Base-by-base conservation (phyloP, 2,329 filamentous ascomycete genomes). In the Neofusicoccum sp. region DNA sequence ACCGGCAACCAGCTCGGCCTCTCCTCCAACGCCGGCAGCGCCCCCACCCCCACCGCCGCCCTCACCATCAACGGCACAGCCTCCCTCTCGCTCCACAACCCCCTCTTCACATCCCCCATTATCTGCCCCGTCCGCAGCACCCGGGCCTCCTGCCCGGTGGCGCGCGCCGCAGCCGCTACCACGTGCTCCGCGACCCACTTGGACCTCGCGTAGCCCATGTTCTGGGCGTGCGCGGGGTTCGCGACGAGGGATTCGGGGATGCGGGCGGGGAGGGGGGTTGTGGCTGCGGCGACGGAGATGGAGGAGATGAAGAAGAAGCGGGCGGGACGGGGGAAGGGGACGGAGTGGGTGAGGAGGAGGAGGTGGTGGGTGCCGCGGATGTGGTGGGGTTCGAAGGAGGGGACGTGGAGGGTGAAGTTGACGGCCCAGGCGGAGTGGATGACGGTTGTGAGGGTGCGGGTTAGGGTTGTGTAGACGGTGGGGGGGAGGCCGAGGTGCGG, bases 391-490 rank as follows among this genome's bases (percentile, higher is more conserved):
- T 84, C 83, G 65, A 86, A 85, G 59, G 77, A 82, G 2, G 75
- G 73, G 1, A 86, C 75, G 0, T 75, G 74, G 66, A 85, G 77
- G 69, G 84, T 85, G 75, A 86, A 86, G 69, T 86, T 85, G 33
- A 86, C 84, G 1, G 81, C 74, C 83, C 83, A 85, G 0, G 83
- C 82, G 65, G 77, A 77, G 73, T 85, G 83, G 31, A 85, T 80
- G 22, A 84, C 76, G 11, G 71, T 69, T 0, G 78, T 78, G 1
- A 85, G 68, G 1, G 54, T 68, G 0, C 50, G 62, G 3, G 49
- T 60, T 6, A 74, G 60, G 2, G 65, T 50, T 1, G 64, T 49
- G 4, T 70, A 39, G 8, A 58, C 73, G 63, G 6, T 58, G 48
- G 9, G 52, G 60, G 67, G 61, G 2, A 84, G 71, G 9, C 81